Evolutionary conservation across 805 yeast genomes (phyloP), one percentile per base, ranked within the genome.

Genomic region (Tetrapisispora phaffii): DNA sequence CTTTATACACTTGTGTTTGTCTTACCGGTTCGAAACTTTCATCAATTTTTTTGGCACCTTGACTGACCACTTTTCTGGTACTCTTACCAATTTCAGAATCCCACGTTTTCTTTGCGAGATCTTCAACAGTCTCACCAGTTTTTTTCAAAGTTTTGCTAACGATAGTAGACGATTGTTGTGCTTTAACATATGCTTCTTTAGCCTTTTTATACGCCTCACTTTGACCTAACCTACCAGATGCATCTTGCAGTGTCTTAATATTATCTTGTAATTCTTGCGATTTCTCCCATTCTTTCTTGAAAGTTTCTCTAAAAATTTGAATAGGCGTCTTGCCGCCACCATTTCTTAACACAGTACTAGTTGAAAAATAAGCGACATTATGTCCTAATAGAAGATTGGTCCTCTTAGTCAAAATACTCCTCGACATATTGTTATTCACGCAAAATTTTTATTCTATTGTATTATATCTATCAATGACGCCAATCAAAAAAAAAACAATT

Each of bases 51-150:
- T 85, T 86, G 1, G 94, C 96, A 3, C 96, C 80, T 43, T 76
- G 75, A 47, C 74, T 75, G n/a, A 87, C 90, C 0, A 88, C 87
- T 37, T 78, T 73, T 58, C 97, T 76, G n/a, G 96, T 89, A 41
- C 82, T 83, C 62, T 82, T 80, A 49, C 95, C 93, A 36, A 90
- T 85, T 21, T 93, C 85, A 1, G 96, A 87, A 49, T 93, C 96
- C 98, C 98, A 93, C 1, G 97, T 96, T 48, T 81, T 82, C 34
- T 76, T 72, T 4, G 96, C 97, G 38, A 80, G 95, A 47, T 76
- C 82, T 44, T 96, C 97, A 31, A 93, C 87, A 34, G 80, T 90
- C 56, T 84, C 86, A n/a, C 97, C 97, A 5, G 97, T 93, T 66
- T 84, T 85, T 57, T 79, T 76, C 45, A 86, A 77, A 36, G 87